Evolutionary conservation across 83 land plant genomes (phyloP).

Genomic region (Diphasiastrum complanatum): DNA sequence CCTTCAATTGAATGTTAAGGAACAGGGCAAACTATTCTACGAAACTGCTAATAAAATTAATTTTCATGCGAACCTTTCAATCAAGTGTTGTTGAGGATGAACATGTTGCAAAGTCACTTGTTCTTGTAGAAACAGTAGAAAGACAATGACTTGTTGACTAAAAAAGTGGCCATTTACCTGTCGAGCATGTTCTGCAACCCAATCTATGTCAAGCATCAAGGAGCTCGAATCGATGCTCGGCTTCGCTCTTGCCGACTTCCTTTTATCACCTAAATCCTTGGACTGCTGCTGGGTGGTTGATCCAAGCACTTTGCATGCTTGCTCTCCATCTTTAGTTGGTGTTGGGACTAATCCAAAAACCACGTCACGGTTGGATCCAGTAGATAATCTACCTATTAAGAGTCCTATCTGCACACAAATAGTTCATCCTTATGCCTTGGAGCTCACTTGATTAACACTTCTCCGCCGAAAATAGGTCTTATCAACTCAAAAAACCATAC

Average conservation of each 20-base stretch:
- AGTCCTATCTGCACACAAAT: constrained; percentile 20
- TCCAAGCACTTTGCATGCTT: constrained; percentile 21
- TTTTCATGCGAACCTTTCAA: not conserved
- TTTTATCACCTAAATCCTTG: constrained; percentile 3
- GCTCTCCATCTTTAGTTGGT: constrained; percentile 32
- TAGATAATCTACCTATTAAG: constrained; percentile 20
- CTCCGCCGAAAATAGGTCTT: too few species aligned
- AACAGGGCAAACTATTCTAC: too few species aligned
- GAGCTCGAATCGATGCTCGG: constrained; percentile 5
- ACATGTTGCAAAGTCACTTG: too few species aligned
- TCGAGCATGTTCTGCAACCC: constrained; percentile 32
- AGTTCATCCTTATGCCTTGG: too few species aligned
- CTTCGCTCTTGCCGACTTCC: constrained; percentile 16
- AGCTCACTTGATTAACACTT: too few species aligned
- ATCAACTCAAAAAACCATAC: too few species aligned
- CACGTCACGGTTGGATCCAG: constrained; percentile 17
- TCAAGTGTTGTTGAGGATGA: not conserved
- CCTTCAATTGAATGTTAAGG: too few species aligned
- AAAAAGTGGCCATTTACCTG: constrained; percentile 7
- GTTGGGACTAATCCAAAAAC: constrained; percentile 22
- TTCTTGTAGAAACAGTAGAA: too few species aligned
- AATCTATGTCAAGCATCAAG: constrained; percentile 14
- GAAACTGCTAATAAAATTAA: not conserved
- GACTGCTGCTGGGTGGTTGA: not conserved
- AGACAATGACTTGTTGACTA: too few species aligned